Evolutionary conservation across 176 grass and related monocot species (phyloP).

Genomic region (Musa schizocarpa): DNA sequence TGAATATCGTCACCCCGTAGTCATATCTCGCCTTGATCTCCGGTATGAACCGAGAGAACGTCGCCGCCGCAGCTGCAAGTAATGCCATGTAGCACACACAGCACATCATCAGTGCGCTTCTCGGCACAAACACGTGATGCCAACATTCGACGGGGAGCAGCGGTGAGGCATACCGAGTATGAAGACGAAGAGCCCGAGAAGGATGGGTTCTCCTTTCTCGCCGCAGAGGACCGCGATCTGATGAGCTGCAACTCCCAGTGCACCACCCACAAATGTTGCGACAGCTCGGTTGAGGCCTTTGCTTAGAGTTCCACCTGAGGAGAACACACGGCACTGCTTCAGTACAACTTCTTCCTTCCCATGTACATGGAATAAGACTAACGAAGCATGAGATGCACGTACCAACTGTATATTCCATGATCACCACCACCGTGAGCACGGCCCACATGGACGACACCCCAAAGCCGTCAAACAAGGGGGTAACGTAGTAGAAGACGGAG

Average conservation of each 20-base stretch:
- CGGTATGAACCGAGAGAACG: slow-evolving; percentile 90
- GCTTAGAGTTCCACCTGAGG: slow-evolving; percentile 56
- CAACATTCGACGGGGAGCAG: background rate
- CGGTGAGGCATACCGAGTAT: slow-evolving; percentile 29
- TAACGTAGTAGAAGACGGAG: slow-evolving; percentile 67
- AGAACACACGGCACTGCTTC: background rate
- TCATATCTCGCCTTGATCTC: slow-evolving; percentile 89
- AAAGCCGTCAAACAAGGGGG: slow-evolving; percentile 53
- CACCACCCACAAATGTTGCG: slow-evolving; percentile 51
- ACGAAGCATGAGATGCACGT: background rate
- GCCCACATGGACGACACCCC: slow-evolving; percentile 60
- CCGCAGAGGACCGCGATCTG: slow-evolving; percentile 42
- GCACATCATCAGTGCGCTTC: background rate
- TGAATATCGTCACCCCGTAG: slow-evolving; percentile 93
- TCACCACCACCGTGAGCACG: slow-evolving; percentile 71
- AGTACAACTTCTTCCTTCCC: background rate
- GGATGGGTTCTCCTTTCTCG: slow-evolving; percentile 47
- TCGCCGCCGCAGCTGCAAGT: slow-evolving; percentile 59
- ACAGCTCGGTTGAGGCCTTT: slow-evolving; percentile 62
- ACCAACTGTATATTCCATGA: slow-evolving; percentile 97
- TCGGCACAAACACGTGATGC: background rate
- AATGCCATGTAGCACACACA: background rate
- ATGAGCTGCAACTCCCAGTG: slow-evolving; percentile 69
- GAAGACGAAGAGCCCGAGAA: slow-evolving; percentile 72
- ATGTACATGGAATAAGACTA: background rate